A percentile compares a stretch with the other conserved stretches of the same genome.
Evolutionary conservation across 805 yeast species (phyloP).

Genomic region (Saccharomycopsis guyanensis): DNA sequence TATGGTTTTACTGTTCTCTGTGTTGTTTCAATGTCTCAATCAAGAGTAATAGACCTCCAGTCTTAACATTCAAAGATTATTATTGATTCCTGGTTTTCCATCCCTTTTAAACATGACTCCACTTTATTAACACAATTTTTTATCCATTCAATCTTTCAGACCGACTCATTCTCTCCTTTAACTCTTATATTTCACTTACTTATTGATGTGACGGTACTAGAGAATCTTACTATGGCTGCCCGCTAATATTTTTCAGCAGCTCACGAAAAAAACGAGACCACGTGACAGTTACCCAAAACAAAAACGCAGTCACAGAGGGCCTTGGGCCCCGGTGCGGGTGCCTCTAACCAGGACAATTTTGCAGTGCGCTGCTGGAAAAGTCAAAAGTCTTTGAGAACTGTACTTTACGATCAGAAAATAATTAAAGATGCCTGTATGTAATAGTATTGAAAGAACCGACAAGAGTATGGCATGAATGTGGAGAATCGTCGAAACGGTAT

Average conservation of each 20-base stretch:
- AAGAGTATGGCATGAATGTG: neutral
- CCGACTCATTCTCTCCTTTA: too few relatives aligned
- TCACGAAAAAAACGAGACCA: neutral
- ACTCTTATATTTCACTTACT: neutral
- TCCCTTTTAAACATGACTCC: too few relatives aligned
- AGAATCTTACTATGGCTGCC: neutral
- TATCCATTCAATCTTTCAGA: too few relatives aligned
- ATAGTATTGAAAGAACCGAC: conserved; percentile 1
- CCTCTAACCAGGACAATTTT: neutral
- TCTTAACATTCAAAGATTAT: too few relatives aligned
- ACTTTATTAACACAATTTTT: too few relatives aligned
- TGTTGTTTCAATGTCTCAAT: too few relatives aligned
- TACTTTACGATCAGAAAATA: conserved; percentile 20
- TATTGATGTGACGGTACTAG: neutral
- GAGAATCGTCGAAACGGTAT: neutral
- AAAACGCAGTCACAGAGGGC: neutral
- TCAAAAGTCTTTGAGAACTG: neutral
- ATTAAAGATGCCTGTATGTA: conserved; percentile 37
- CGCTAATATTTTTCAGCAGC: neutral
- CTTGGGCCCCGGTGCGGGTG: neutral
- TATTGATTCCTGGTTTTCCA: too few relatives aligned
- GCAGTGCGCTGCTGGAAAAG: neutral
- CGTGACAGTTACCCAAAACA: neutral
- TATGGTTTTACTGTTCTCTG: too few relatives aligned
- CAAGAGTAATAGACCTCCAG: too few relatives aligned